A percentile compares a stretch with the other conserved stretches of the same genome.
Evolutionary conservation across 1,284 basidiomycete species (phyloP).

Genomic region (Entoloma clypeatum): DNA sequence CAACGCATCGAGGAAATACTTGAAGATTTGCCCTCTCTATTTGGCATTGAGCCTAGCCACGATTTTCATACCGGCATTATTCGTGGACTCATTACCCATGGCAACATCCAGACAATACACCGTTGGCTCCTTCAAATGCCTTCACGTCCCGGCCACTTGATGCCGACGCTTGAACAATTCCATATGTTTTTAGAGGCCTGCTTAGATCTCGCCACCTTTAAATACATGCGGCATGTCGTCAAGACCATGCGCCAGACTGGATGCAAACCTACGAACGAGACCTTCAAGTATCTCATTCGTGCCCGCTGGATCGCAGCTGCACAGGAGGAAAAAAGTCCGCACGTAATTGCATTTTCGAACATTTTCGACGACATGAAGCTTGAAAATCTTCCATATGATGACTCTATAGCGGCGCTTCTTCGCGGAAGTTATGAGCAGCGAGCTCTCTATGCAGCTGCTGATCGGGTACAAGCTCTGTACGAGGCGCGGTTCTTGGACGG

Average conservation of each 20-base stretch:
- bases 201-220: slow-evolving; percentile 33
- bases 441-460: slow-evolving; percentile 32
- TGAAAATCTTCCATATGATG: slow-evolving; percentile 41
- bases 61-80: slow-evolving; percentile 45
- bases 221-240: slow-evolving; percentile 39
- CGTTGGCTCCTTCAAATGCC: slow-evolving; percentile 50
- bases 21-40: slow-evolving; percentile 39
- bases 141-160: slow-evolving; percentile 39
- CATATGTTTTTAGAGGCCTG: slow-evolving; percentile 47
- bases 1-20: slow-evolving; percentile 48
- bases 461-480: slow-evolving; percentile 37
- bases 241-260: slow-evolving; percentile 41
- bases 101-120: slow-evolving; percentile 38
- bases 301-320: slow-evolving; percentile 33
- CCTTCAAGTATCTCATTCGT: slow-evolving; percentile 45
- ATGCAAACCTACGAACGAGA: slow-evolving; percentile 43
- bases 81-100: slow-evolving; percentile 40
- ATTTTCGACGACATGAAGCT: slow-evolving; percentile 45
- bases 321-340: slow-evolving; percentile 31
- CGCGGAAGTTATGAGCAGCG: slow-evolving; percentile 40
- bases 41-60: slow-evolving; percentile 39
- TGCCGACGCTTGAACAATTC: slow-evolving; percentile 51
- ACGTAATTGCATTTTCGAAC: slow-evolving; percentile 32
- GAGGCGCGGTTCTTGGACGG: slow-evolving; percentile 25
- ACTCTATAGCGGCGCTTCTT: slow-evolving; percentile 38